Evolutionary conservation across 805 yeast genomes (phyloP), one percentile per base, ranked within the genome.

Genomic region (Nakazawaea populi): DNA sequence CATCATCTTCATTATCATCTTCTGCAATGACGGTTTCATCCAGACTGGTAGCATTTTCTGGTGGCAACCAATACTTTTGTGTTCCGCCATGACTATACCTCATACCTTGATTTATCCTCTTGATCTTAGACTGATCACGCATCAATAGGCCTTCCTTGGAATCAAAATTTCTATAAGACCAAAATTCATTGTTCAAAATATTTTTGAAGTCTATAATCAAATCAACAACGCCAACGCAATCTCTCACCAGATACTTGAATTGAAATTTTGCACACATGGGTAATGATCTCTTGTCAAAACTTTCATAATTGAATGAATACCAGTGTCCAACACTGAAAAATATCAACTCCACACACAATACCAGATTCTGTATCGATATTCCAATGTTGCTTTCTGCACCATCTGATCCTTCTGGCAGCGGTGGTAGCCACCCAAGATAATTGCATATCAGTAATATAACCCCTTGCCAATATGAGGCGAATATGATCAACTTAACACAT

Each of bases 401-500:
- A 12, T 64, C 63, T 6, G 61, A 51, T 59, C 58, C 40, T 52
- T 48, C 53, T 58, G 69, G 50, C 54, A 65, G 60, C 48, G 69
- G 58, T 41, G 64, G 52, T 54, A 80, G 56, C 42, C 72, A 46
- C 49, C 83, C 76, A 59, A 75, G 57, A 61, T 75, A 70, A 67
- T 76, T 70, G 42, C 85, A 59, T 1, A 80, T 60, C 4, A 82
- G 80, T 43, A 87, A 68, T 1, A 83, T 56, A 7, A 86, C 69
- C 0, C 95, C 89, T 64, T 94, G 99, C 99, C 99, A 94, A 64
- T 90, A 94, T n/a, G 96, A 87, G 28, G 97, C 98, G 74, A 94
- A 94, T 46, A 94, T 91, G 49, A 94, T 89, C 55, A 90, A 75
- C 62, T 94, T 94, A 44, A 94, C 96, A 69, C 97, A 90, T 39